These are phyloP conservation scores for Termitomyces sp. DNA, from an alignment of 768 basidiomycete genomes.

Conservation along the genomic window DNA sequence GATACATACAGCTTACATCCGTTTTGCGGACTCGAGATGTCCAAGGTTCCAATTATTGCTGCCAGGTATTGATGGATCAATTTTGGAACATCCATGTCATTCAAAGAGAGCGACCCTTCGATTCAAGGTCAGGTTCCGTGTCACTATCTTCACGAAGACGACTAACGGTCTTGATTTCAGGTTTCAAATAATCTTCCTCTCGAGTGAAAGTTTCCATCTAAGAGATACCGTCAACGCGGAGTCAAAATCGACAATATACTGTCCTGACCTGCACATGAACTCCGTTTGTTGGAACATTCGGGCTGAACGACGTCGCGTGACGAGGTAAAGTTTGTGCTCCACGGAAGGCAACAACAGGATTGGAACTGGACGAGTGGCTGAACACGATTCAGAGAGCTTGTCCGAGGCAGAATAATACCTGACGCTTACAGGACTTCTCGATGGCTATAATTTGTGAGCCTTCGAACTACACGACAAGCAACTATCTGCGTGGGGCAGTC, in stretches of 20 bases:
- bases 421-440: slow-evolving; percentile 42
- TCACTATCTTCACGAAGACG: slow-evolving; percentile 11
- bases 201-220: slow-evolving; percentile 48
- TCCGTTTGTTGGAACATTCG: slow-evolving; percentile 19
- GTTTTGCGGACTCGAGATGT: neutral
- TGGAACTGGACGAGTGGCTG: slow-evolving; percentile 21
- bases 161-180: neutral
- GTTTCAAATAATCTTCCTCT: slow-evolving; percentile 16
- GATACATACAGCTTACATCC: neutral
- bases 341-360: slow-evolving; percentile 18
- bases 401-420: neutral
- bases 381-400: slow-evolving; percentile 5
- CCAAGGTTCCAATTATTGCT: neutral
- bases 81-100: neutral
- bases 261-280: slow-evolving; percentile 42
- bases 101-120: slow-evolving; percentile 12
- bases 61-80: neutral
- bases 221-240: neutral
- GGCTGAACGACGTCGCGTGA: slow-evolving; percentile 18
- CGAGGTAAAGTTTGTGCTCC: slow-evolving; percentile 13
- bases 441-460: slow-evolving; percentile 47
- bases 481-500: slow-evolving; percentile 37
- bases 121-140: slow-evolving; percentile 13
- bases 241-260: neutral
- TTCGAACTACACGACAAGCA: slow-evolving; percentile 55